Base-by-base conservation (phyloP, 352 stramenopile species). In the Phytophthora ramorum region DNA sequence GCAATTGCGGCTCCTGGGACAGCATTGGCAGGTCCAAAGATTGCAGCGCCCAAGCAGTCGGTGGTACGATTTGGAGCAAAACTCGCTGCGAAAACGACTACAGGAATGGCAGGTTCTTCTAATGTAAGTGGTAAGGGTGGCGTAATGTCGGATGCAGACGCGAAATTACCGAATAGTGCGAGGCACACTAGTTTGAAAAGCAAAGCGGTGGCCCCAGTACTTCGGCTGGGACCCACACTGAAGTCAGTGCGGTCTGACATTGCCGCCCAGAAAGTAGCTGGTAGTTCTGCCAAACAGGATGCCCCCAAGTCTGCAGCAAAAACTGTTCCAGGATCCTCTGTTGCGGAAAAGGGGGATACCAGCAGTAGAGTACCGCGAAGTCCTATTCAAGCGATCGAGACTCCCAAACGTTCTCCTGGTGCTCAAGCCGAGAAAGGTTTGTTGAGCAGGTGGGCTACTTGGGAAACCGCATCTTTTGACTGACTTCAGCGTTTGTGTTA, bases 1-100 rank as follows among this genome's bases (percentile, higher is more conserved):
- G 71, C 66, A 5, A 78, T 78, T 58, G 61, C 71, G 34, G 71
- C 71, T 26, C 71, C 71, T 17, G 71, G 71, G 7, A 66, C 71
- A 14, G 71, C 71, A 7, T 49, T 78, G 4, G 62, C 66, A 9
- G 34, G 57, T 26, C 41, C 65, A 17, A 68, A 26, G 19, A 34
- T 58, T 38, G 53, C 62, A 17, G 40, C 57, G 0, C 46, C 58
- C 0, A 73, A 78, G 30, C 57, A 68, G 28, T 24, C 46, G 37
- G 50, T 49, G 3, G 17, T 64, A 19, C 63, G 35, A 16, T 56
- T 65, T 9, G 41, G 34, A 37, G 32, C 57, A n/a, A 75, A 73
- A 26, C 45, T 37, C 30, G 53, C 61, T 40, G 56, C 56, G 13
- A 78, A 75, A 51, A 32, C 57, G 7, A 16, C 28, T 44, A 13